Conservation (phyloP, 192 early-diverging fungal genomes). For the Coemansia sp. region DNA sequence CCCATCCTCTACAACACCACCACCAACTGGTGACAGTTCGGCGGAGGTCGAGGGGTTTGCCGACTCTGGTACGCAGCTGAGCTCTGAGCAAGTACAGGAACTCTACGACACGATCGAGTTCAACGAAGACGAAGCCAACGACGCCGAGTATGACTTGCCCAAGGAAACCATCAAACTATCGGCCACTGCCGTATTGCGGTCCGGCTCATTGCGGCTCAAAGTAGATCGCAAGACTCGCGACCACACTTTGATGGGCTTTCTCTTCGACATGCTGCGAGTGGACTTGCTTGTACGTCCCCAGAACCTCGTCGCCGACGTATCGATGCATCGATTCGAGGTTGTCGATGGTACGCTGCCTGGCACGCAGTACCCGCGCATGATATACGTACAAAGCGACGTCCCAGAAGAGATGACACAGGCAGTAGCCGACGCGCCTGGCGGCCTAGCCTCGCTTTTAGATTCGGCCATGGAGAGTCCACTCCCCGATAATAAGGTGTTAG, state of each 20-base stretch:
- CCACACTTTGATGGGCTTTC: slow-evolving; percentile 55
- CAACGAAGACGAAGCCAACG: slow-evolving; percentile 71
- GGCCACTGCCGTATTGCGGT: slow-evolving; percentile 66
- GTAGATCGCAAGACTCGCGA: slow-evolving; percentile 45
- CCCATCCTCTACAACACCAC: not conserved
- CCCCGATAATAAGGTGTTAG: slow-evolving; percentile 10
- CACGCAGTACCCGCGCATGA: slow-evolving; percentile 53
- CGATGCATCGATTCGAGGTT: slow-evolving; percentile 55
- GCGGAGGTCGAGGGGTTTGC: slow-evolving; percentile 8
- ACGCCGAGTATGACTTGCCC: slow-evolving; percentile 46
- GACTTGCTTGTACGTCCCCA: slow-evolving; percentile 48
- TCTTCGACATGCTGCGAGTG: slow-evolving; percentile 46
- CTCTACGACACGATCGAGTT: slow-evolving; percentile 95
- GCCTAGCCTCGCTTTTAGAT: slow-evolving; percentile 13
- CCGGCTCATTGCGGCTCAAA: slow-evolving; percentile 82
- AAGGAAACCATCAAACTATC: slow-evolving; percentile 63
- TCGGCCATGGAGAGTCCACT: not conserved
- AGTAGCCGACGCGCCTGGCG: slow-evolving; percentile 23
- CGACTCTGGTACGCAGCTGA: slow-evolving; percentile 55
- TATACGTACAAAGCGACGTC: slow-evolving; percentile 52
- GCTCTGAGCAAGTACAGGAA: slow-evolving; percentile 85
- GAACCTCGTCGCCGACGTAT: slow-evolving; percentile 47
- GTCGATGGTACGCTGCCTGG: slow-evolving; percentile 55
- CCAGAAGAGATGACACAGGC: slow-evolving; percentile 13
- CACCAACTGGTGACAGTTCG: not conserved